These are phyloP conservation scores for Immersiella caudata DNA, from an alignment of 495 filamentous ascomycete species.

Conservation along the genomic window DNA sequence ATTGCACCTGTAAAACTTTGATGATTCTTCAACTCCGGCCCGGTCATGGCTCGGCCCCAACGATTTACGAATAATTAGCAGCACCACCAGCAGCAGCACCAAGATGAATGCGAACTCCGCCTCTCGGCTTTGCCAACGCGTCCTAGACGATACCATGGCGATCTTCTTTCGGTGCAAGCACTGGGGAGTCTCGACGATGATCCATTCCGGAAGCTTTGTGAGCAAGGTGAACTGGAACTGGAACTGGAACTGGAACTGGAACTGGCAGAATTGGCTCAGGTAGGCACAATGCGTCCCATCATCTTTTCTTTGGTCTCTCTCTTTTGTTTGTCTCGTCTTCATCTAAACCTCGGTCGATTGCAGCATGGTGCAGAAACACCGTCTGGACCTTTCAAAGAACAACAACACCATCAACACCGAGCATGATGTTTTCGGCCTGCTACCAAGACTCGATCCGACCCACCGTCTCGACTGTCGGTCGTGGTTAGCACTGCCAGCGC, in stretches of 20 bases:
- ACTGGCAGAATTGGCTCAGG: not conserved
- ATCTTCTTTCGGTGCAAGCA: not conserved
- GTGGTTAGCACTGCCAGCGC: too few relatives aligned
- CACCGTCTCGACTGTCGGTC: not conserved
- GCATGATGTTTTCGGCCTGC: too few relatives aligned
- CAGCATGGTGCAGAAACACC: too few relatives aligned
- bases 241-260: too few relatives aligned
- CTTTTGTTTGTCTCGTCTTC: not conserved
- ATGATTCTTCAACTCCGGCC: not conserved
- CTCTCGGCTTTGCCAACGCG: not conserved
- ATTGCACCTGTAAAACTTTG: constrained; percentile 1
- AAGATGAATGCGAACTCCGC: constrained; percentile 1
- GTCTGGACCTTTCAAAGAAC: too few relatives aligned
- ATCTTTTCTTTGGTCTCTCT: not conserved
- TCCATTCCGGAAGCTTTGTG: not conserved
- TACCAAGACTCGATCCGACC: not conserved
- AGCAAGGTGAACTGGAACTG: not conserved
- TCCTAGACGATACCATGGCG: not conserved
- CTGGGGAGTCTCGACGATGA: not conserved
- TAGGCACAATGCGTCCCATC: not conserved
- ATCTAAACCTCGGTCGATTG: not conserved
- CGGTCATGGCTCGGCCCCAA: not conserved
- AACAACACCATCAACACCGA: too few relatives aligned
- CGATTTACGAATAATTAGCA: not conserved
- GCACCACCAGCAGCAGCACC: not conserved